Evolutionary conservation across 192 early-diverging fungal species (phyloP).

Genomic region (Tieghemiomyces parasiticus): DNA sequence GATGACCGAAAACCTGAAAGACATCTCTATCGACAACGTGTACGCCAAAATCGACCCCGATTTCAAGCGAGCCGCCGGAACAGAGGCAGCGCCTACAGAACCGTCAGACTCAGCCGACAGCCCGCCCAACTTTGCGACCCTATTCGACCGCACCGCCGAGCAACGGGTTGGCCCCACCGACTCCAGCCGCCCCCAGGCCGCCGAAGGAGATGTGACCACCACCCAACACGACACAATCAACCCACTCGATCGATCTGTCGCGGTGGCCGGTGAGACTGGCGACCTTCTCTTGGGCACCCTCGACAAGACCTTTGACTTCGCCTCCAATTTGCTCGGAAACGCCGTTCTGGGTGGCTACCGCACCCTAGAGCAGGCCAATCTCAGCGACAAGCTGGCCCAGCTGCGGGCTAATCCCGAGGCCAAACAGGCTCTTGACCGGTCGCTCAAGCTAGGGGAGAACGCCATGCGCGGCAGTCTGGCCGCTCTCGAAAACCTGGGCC

Average conservation of each 20-base stretch:
- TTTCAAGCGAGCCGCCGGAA: not conserved
- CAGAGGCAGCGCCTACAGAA: not conserved
- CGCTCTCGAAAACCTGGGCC: constrained; percentile 6
- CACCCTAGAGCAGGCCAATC: constrained; percentile 5
- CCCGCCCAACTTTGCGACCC: not conserved
- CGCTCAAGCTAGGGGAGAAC: not conserved
- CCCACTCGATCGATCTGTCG: not conserved
- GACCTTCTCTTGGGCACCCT: constrained; percentile 4
- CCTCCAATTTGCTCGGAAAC: constrained; percentile 8
- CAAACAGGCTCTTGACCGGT: not conserved
- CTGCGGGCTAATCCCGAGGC: constrained; percentile 9
- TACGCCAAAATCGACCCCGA: constrained; percentile 11
- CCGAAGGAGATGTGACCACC: not conserved
- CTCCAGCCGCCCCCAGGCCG: not conserved
- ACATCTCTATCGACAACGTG: not conserved
- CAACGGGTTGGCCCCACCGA: not conserved
- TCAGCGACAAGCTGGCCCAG: not conserved
- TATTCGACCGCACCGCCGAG: not conserved
- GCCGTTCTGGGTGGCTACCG: constrained; percentile 7
- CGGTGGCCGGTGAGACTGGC: not conserved
- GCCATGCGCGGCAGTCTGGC: not conserved
- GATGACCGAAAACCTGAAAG: constrained; percentile 2
- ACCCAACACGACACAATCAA: not conserved
- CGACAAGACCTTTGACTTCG: constrained; percentile 10
- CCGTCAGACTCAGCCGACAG: not conserved